Evolutionary conservation across 2,329 filamentous ascomycete genomes (phyloP).

Genomic region (Botryosphaeria dothidea): DNA sequence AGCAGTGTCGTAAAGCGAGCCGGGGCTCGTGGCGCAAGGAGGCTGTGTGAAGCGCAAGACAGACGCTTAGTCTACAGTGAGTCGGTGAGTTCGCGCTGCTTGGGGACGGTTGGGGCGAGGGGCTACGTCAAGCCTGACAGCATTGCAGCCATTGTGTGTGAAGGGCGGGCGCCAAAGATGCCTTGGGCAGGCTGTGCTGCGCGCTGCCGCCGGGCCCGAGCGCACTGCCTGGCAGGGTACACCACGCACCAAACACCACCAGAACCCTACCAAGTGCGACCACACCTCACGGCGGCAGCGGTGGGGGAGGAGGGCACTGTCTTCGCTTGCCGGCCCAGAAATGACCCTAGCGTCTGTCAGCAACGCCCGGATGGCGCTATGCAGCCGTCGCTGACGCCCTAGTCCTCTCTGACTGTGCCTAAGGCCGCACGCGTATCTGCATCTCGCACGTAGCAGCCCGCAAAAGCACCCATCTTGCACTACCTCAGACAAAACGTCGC

Average conservation of each 20-base stretch:
- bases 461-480: neutral
- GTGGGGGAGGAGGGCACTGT: no score
- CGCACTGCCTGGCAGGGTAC: neutral
- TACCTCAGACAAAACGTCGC: neutral
- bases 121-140: constrained; percentile 2
- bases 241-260: neutral
- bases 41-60: neutral
- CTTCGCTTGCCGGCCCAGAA: constrained; percentile 2
- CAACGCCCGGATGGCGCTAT: neutral
- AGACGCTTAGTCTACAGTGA: neutral
- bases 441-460: neutral
- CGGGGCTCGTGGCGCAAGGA: neutral
- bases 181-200: constrained; percentile 10
- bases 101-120: neutral
- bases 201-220: neutral
- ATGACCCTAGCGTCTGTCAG: neutral
- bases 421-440: neutral
- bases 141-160: neutral
- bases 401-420: neutral
- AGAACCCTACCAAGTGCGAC: neutral
- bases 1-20: neutral
- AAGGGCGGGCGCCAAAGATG: neutral
- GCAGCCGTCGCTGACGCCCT: neutral
- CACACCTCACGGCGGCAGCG: neutral
- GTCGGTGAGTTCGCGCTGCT: constrained; percentile 1